Evolutionary conservation across 768 basidiomycete genomes (phyloP).

Genomic region (Pleurotus tuber-regium): DNA sequence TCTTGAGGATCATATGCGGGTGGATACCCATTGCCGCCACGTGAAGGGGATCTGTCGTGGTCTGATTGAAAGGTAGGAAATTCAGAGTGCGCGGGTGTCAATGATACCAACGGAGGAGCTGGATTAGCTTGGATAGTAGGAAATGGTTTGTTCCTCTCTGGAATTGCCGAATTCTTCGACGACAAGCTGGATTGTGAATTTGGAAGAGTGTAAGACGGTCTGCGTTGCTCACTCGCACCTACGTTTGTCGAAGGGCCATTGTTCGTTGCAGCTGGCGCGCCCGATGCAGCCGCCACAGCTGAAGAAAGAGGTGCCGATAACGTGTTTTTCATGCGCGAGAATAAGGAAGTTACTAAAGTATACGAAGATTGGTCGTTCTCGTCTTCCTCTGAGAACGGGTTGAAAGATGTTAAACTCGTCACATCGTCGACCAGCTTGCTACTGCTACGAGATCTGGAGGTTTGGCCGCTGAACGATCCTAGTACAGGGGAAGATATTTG

Average conservation of each 20-base stretch:
- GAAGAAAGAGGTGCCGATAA: constrained; percentile 66
- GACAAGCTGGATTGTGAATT: constrained; percentile 47
- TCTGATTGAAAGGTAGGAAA: constrained; percentile 67
- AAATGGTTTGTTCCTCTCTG: constrained; percentile 61
- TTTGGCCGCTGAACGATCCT: constrained; percentile 36
- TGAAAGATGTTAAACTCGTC: constrained; percentile 79
- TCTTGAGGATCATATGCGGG: constrained; percentile 57
- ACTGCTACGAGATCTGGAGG: constrained; percentile 62
- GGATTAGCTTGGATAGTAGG: constrained; percentile 50
- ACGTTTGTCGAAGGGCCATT: constrained; percentile 27
- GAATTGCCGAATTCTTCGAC: constrained; percentile 39
- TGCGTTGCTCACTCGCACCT: constrained; percentile 46
- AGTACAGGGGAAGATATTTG: constrained; percentile 32
- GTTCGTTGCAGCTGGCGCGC: constrained; percentile 24
- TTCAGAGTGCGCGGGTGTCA: constrained; percentile 84
- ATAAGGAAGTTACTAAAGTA: constrained; percentile 75
- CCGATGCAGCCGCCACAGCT: constrained; percentile 40
- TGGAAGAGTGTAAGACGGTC: constrained; percentile 53
- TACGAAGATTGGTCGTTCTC: constrained; percentile 88
- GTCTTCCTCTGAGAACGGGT: constrained; percentile 91
- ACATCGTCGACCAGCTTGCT: constrained; percentile 60
- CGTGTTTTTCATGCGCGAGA: constrained; percentile 80
- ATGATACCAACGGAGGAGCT: constrained; percentile 81
- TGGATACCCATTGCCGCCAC: constrained; percentile 45
- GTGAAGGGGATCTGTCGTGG: constrained; percentile 57